These are phyloP conservation scores for Boletus barrowsii DNA, from an alignment of 768 basidiomycete genomes.

Conservation along the genomic window DNA sequence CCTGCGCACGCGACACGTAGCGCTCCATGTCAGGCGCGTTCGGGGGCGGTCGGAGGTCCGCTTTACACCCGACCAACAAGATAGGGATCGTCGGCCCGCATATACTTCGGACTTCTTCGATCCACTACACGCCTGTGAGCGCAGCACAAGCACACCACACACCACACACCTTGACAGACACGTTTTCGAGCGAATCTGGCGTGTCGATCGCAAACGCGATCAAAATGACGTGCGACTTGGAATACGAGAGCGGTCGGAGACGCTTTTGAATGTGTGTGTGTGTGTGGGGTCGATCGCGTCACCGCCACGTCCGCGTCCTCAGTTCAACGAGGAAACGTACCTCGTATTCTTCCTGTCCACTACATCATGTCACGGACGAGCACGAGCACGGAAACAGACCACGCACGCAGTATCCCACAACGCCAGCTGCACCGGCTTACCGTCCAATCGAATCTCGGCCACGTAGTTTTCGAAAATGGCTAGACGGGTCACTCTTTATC, in stretches of 20 bases:
- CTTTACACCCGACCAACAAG: conserved; percentile 94
- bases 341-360: conserved; percentile 99
- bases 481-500: background rate
- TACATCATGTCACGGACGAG: conserved; percentile 27
- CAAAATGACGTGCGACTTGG: conserved; percentile 97
- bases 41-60: conserved; percentile 74
- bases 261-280: conserved; percentile 49
- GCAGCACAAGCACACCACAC: too few relatives aligned
- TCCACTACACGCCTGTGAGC: conserved; percentile 62
- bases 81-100: conserved; percentile 93
- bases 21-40: conserved; percentile 44
- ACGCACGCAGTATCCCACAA: conserved; percentile 99
- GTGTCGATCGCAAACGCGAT: conserved; percentile 97
- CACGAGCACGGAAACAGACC: background rate
- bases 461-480: conserved; percentile 99
- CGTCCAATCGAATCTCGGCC: conserved; percentile 95
- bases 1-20: conserved; percentile 76
- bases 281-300: too few relatives aligned
- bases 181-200: conserved; percentile 95
- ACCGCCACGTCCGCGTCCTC: too few relatives aligned
- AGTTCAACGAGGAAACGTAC: conserved; percentile 33
- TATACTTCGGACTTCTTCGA: conserved; percentile 95
- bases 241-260: conserved; percentile 94
- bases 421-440: conserved; percentile 95
- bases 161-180: conserved; percentile 81